Evolutionary conservation across 2,329 filamentous ascomycete genomes (phyloP), one percentile per base, ranked within the genome.

Genomic region (Coniosporium tulheliwenetii): DNA sequence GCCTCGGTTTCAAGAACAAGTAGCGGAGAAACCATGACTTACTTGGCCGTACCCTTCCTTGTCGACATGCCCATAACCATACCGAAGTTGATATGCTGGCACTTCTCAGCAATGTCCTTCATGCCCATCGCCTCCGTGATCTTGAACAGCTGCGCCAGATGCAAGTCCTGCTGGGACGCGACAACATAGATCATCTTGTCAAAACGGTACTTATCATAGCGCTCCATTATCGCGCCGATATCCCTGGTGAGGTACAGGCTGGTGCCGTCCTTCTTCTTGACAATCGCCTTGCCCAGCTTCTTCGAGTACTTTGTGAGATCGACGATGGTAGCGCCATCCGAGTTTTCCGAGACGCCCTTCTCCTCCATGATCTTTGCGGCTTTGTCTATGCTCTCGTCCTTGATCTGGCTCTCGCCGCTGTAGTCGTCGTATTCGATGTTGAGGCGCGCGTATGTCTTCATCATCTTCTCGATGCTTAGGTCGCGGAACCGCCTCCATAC

Each of bases 161-260:
- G 76, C 29, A 77, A 66, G 55, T 79, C 75, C 57, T 79, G 76
- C 56, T 79, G 74, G 10, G 66, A 66, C 8, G 75, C 74, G 41
- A 80, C 69, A 35, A 79, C 75, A 56, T 79, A 80, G 45, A 80
- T 75, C 75, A 79, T 78, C 60, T 73, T 74, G 56, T 80, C 76
- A 49, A 77, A 78, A 49, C 74, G 56, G 56, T 75, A 75, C 43
- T 70, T 68, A 43, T 78, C 67, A 42, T 69, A 65, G 54, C 79
- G 72, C 58, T 81, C 76, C 14, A 75, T 55, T 29, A 75, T 75
- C 5, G 76, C 75, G 10, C 75, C 79, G 35, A 84, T 73, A 53
- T 84, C 79, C 49, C 80, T 71, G 26, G 79, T 77, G 31, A 83
- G 65, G 56, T 84, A 84, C 1, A 78, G 67, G 9, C 74, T 74